These are phyloP conservation scores for Lasiosphaeria miniovina DNA, from an alignment of 495 filamentous ascomycete species.

Conservation along the genomic window DNA sequence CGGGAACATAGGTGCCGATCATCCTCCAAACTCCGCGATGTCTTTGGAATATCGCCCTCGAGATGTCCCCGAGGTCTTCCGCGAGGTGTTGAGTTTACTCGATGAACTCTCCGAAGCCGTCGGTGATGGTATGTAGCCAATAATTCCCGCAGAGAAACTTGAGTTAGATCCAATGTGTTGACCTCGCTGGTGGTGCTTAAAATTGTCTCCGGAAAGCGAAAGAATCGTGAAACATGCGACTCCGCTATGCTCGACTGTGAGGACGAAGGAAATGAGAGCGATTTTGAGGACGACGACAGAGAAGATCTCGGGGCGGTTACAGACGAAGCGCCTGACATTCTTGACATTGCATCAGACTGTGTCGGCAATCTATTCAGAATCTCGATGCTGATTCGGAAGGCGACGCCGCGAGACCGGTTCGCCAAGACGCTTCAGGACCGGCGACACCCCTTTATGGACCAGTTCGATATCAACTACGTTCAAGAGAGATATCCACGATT, in stretches of 20 bases:
- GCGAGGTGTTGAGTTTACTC: background rate
- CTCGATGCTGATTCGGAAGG: slow-evolving; percentile 9
- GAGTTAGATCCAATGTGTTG: background rate
- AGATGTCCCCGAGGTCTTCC: background rate
- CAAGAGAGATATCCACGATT: slow-evolving; percentile 10
- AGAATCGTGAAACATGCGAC: background rate
- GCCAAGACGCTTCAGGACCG: background rate
- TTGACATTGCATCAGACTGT: slow-evolving; percentile 7
- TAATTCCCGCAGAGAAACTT: too few relatives aligned
- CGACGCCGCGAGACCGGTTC: slow-evolving; percentile 12
- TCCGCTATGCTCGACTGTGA: background rate
- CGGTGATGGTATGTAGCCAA: background rate
- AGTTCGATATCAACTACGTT: slow-evolving; percentile 19
- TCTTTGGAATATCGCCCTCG: slow-evolving; percentile 9
- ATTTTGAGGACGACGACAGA: too few relatives aligned
- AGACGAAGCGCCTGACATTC: slow-evolving; percentile 9
- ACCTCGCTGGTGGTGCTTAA: background rate
- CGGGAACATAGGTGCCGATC: slow-evolving; percentile 12
- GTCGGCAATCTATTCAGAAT: slow-evolving; percentile 1
- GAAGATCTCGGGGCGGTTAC: too few relatives aligned
- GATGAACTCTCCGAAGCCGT: background rate
- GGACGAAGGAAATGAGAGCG: background rate
- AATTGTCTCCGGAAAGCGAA: background rate
- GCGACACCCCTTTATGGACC: slow-evolving; percentile 1
- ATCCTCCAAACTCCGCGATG: slow-evolving; percentile 2